Conservation (phyloP, 208 protist genomes). For the Phytomonas francai region DNA sequence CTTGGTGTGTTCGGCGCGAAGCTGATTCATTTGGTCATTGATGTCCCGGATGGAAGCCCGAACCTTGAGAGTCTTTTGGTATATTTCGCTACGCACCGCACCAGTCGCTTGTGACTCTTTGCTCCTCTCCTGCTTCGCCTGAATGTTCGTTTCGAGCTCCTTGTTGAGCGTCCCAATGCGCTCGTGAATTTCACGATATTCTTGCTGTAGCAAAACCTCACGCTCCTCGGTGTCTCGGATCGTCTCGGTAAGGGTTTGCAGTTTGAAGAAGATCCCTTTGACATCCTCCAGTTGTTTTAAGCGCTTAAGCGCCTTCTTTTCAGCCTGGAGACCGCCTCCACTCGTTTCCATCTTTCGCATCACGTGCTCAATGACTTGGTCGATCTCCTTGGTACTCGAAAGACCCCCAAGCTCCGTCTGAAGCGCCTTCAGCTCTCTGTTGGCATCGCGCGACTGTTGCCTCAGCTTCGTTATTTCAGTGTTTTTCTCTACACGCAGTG, state of each 20-base stretch:
- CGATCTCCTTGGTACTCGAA: conserved; percentile 51
- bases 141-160: conserved; percentile 44
- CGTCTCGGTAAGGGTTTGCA: conserved; percentile 57
- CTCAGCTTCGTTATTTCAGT: conserved; percentile 50
- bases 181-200: conserved; percentile 72
- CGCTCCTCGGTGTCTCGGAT: conserved; percentile 53
- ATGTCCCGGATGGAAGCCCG: conserved; percentile 27
- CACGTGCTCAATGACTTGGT: conserved; percentile 55
- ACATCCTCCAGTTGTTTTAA: conserved; percentile 60
- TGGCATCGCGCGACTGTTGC: conserved; percentile 39
- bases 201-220: conserved; percentile 59
- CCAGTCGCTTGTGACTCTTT: conserved; percentile 32
- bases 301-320: conserved; percentile 40
- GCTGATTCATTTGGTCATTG: conserved; percentile 39
- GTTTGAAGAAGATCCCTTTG: conserved; percentile 52
- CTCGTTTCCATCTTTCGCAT: conserved; percentile 77
- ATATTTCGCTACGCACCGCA: conserved; percentile 33
- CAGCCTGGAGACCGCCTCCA: conserved; percentile 47
- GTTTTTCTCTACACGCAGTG: conserved; percentile 44
- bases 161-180: conserved; percentile 53
- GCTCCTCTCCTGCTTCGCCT: conserved; percentile 42
- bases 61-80: conserved; percentile 47
- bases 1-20: conserved; percentile 34
- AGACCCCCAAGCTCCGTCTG: conserved; percentile 61
- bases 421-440: conserved; percentile 37